Percentiles rank a stretch among this genome's conserved stretches.
phyloP scores from a whole-genome alignment of 208 protist species.

The Phytomonas serpens region DNA sequence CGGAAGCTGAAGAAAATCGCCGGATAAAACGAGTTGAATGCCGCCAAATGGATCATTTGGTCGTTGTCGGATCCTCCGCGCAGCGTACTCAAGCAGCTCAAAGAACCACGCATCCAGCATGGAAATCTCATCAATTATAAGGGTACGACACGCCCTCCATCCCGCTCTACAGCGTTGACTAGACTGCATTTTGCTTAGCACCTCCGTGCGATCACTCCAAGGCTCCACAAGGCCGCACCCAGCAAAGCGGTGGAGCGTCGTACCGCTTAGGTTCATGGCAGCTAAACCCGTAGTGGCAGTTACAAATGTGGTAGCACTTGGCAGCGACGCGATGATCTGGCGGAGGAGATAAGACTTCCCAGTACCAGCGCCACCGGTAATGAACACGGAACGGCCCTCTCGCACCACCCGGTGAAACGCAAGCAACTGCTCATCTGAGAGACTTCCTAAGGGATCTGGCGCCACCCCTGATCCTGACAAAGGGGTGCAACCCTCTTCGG shows the following conservation, averaged over 20 bases:
- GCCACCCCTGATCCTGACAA: not conserved
- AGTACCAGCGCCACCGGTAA: conserved; percentile 84
- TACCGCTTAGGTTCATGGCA: conserved; percentile 77
- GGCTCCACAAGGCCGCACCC: conserved; percentile 57
- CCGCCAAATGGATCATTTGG: conserved; percentile 75
- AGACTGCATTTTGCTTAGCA: conserved; percentile 23
- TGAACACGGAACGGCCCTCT: conserved; percentile 53
- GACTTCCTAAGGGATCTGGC: conserved; percentile 2
- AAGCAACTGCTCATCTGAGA: conserved; percentile 57
- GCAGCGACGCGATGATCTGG: conserved; percentile 51
- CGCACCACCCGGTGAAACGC: conserved; percentile 21
- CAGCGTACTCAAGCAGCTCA: conserved; percentile 69
- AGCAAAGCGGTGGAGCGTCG: conserved; percentile 81
- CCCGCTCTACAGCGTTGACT: conserved; percentile 21
- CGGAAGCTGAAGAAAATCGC: conserved; percentile 91
- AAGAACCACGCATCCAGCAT: conserved; percentile 83
- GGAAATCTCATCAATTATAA: conserved; percentile 91
- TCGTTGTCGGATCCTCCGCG: conserved; percentile 46
- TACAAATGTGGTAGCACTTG: conserved; percentile 43
- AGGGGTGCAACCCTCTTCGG: not conserved
- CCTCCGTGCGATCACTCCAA: conserved; percentile 9
- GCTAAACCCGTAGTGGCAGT: conserved; percentile 85
- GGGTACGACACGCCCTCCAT: conserved; percentile 50
- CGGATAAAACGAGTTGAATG: conserved; percentile 88
- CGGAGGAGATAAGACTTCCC: conserved; percentile 84